Base-by-base conservation (phyloP, 768 basidiomycete species). In the Coprinopsis sp. region DNA sequence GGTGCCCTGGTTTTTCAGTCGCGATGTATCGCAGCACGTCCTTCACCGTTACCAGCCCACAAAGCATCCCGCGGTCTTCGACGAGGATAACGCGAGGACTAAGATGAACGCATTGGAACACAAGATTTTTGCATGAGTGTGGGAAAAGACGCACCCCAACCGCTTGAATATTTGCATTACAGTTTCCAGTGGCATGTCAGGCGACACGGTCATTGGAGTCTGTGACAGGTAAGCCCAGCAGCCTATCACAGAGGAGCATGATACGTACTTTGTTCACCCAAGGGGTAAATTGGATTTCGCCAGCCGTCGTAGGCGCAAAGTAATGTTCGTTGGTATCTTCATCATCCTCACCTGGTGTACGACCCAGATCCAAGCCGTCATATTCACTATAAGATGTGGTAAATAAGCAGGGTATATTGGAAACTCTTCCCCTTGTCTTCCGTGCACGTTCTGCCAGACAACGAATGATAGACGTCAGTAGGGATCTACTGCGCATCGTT, bases 41-140 rank as follows among this genome's bases (percentile, higher is more conserved):
- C 62, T 99, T 99, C 37, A 98, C 90, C 0, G 94, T 97, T 28
- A 97, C 82, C 23, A 99, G 70, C 1, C 96, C 96, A 7, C 75
- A 78, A 10, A 99, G 73, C 27, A 70, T 65, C 8, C 95, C 95
- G 56, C 86, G 80, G 48, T 91, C 81, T 60, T 92, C 91, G 3
- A 98, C 92, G 12, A 98, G 75, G 46, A 99, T 95, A n/a, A 95
- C 89, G 22, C 94, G 87, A 0, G 96, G 96, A 6, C 95, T 98
- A 47, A 33, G 46, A 37, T 37, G 49, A 28, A 25, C 13, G 46
- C 37, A 18, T 50, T 43, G 31, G 47, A 40, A 33, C 33, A 33
- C 50, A 27, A 24, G 25, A 39, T 43, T 8, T 43, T 16, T 24
- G 44, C 36, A 16, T 40, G 33, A 34, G 53, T 39, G 23, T 39